phyloP scores from a whole-genome alignment of 441 rosid genomes.

The Euphorbia corollata region DNA sequence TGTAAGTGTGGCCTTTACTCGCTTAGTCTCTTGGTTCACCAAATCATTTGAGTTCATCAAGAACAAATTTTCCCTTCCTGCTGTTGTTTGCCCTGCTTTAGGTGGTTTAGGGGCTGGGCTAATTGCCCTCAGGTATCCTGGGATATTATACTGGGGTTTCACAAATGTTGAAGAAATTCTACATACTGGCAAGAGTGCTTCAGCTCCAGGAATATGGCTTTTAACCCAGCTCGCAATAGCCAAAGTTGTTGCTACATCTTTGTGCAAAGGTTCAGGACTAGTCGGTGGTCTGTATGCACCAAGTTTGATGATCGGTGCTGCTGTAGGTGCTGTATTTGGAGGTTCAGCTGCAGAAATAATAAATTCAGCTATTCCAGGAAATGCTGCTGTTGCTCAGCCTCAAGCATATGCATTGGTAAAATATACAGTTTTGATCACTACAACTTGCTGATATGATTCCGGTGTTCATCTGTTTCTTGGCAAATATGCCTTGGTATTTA shows the following conservation, averaged over 20 bases:
- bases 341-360: conserved; percentile 84
- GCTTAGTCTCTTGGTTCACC: conserved; percentile 81
- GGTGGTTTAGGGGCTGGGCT: conserved; percentile 96
- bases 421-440: conserved; percentile 8
- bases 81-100: conserved; percentile 87
- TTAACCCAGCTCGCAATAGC: conserved; percentile 82
- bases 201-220: conserved; percentile 97
- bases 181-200: conserved; percentile 91
- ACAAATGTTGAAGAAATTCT: conserved; percentile 94
- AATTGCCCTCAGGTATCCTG: conserved; percentile 94
- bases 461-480: conserved; percentile 5
- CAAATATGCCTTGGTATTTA: neutral
- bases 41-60: conserved; percentile 63
- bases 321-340: conserved; percentile 94
- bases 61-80: conserved; percentile 73
- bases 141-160: conserved; percentile 95
- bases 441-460: neutral
- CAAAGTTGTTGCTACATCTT: conserved; percentile 91
- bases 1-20: conserved; percentile 79
- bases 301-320: conserved; percentile 97
- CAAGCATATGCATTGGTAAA: conserved; percentile 95
- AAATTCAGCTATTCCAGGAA: conserved; percentile 87
- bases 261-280: conserved; percentile 94
- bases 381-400: conserved; percentile 94
- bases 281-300: conserved; percentile 97